A percentile compares a stretch with the other conserved stretches of the same genome.
Conservation (phyloP, 108 stramenopile genomes). For the Schizochytrium sp. region DNA sequence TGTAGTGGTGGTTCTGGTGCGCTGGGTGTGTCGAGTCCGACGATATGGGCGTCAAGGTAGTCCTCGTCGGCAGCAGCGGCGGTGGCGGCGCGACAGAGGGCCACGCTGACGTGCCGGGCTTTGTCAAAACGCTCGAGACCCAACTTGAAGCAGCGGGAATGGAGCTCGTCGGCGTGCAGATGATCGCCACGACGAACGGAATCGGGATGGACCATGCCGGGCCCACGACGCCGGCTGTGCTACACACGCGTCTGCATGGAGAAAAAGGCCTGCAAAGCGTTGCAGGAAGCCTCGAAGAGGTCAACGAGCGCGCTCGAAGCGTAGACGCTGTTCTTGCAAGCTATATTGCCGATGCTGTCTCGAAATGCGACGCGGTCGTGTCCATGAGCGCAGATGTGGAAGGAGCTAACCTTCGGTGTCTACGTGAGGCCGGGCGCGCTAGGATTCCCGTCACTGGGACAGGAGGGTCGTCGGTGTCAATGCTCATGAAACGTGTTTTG, state of each 20-base stretch:
- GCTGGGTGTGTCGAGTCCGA: no score
- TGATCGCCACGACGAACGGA: not conserved
- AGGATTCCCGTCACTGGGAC: conserved; percentile 53
- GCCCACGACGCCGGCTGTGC: not conserved
- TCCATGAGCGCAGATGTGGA: not conserved
- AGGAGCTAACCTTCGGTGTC: not conserved
- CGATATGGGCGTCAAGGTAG: not conserved
- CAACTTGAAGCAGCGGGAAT: not conserved
- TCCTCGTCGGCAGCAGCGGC: not conserved
- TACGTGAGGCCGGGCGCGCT: not conserved
- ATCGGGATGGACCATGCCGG: not conserved
- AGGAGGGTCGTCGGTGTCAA: conserved; percentile 51
- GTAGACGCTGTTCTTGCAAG: not conserved
- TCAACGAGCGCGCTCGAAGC: not conserved
- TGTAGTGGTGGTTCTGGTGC: no score
- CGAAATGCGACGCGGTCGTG: not conserved
- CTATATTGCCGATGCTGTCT: not conserved
- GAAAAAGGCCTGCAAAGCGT: not conserved
- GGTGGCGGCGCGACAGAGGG: not conserved
- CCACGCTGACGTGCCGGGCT: not conserved
- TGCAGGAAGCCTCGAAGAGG: not conserved
- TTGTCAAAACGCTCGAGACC: not conserved
- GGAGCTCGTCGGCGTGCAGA: not conserved
- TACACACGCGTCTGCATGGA: not conserved
- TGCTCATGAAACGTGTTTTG: conserved; percentile 29